These are phyloP conservation scores for Pulveroboletus frians DNA, from an alignment of 768 basidiomycete species.

Conservation along the genomic window DNA sequence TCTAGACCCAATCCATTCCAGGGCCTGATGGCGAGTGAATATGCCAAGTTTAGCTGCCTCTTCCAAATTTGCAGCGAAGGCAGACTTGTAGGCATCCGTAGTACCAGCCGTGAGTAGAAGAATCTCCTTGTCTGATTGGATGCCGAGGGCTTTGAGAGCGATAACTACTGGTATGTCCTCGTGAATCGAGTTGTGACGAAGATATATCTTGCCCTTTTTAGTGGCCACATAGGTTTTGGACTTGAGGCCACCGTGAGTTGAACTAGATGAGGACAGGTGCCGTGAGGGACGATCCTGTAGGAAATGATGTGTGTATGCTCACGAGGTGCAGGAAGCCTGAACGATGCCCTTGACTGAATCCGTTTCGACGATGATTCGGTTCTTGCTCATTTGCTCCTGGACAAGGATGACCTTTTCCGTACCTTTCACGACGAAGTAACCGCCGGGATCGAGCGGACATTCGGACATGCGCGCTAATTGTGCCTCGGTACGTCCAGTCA, in stretches of 20 bases:
- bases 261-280: conserved; percentile 38
- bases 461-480: conserved; percentile 94
- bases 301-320: conserved; percentile 30
- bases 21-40: conserved; percentile 88
- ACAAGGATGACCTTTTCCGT: conserved; percentile 99
- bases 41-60: conserved; percentile 89
- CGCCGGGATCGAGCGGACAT: conserved; percentile 98
- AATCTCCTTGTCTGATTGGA: conserved; percentile 97
- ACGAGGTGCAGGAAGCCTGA: conserved; percentile 96
- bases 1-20: conserved; percentile 91
- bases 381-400: conserved; percentile 98
- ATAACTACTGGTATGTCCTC: conserved; percentile 96
- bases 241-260: conserved; percentile 79
- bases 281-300: conserved; percentile 6
- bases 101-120: conserved; percentile 89
- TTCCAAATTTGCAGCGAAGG: conserved; percentile 89
- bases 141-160: conserved; percentile 92
- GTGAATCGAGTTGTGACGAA: conserved; percentile 95
- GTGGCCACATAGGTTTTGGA: conserved; percentile 98
- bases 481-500: conserved; percentile 70
- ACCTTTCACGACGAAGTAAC: conserved; percentile 98
- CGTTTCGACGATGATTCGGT: conserved; percentile 96
- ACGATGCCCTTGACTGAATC: conserved; percentile 86
- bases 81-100: conserved; percentile 78
- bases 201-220: conserved; percentile 91